Conservation (phyloP, 306 rosid genomes). For the Lathyrus sativus region DNA sequence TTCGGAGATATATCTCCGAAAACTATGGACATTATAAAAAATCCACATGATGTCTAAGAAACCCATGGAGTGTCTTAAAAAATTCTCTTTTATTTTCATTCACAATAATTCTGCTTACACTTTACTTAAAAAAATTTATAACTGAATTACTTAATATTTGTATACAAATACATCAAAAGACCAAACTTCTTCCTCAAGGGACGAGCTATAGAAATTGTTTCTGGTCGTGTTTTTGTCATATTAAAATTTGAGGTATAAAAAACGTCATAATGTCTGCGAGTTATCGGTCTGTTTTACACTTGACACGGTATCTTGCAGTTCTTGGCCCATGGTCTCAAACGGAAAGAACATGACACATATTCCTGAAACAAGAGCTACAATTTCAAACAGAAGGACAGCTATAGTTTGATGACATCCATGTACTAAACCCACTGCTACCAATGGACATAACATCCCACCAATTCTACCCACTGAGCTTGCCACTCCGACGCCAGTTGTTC, state of each 20-base stretch:
- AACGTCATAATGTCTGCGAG: constrained; percentile 18
- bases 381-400: constrained; percentile 73
- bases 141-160: not conserved
- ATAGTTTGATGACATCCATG: constrained; percentile 84
- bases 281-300: constrained; percentile 23
- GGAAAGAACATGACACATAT: constrained; percentile 76
- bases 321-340: constrained; percentile 83
- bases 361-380: constrained; percentile 75
- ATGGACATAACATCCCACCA: constrained; percentile 90
- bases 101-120: not conserved
- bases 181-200: constrained; percentile 1
- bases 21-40: no score
- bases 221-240: constrained; percentile 8
- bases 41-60: no score
- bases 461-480: constrained; percentile 90
- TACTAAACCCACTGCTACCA: constrained; percentile 85
- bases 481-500: constrained; percentile 92
- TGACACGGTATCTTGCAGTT: constrained; percentile 61
- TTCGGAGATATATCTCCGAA: no score
- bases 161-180: not conserved
- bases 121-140: not conserved
- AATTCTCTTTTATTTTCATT: constrained; percentile 4
- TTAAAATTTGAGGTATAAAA: not conserved
- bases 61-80: no score
- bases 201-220: not conserved